A percentile compares a stretch with the other conserved stretches of the same genome.
Conservation (phyloP, 2,329 filamentous ascomycete species). For the Ampelomyces quisqualis region DNA sequence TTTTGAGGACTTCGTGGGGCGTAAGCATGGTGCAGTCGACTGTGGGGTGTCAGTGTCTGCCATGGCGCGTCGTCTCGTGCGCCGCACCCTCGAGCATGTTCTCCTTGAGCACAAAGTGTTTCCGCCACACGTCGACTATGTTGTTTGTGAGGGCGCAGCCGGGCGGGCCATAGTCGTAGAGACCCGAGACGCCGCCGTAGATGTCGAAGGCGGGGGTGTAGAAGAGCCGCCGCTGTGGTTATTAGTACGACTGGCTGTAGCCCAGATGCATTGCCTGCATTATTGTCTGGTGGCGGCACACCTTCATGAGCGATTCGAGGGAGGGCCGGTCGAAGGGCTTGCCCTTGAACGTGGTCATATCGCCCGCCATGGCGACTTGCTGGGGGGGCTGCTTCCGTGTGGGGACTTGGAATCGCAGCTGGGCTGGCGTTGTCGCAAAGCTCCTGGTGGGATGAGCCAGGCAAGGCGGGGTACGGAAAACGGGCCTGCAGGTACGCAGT, state of each 20-base stretch:
- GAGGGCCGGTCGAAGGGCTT: constrained; percentile 80
- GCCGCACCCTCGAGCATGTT: constrained; percentile 74
- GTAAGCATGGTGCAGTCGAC: constrained; percentile 94
- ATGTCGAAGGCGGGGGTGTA: constrained; percentile 95
- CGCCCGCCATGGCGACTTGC: constrained; percentile 30
- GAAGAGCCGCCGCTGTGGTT: constrained; percentile 57
- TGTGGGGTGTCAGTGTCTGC: constrained; percentile 19
- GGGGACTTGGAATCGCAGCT: constrained; percentile 31
- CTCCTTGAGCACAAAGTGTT: constrained; percentile 90
- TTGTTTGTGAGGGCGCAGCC: constrained; percentile 84
- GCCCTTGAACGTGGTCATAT: constrained; percentile 64
- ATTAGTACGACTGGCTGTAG: constrained; percentile 32
- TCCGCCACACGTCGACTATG: constrained; percentile 85
- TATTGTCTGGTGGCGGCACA: no score
- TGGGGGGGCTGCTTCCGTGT: constrained; percentile 33
- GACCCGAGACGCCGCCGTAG: constrained; percentile 82
- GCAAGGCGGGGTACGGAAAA: constrained; percentile 38
- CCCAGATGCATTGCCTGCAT: not conserved
- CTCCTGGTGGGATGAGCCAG: constrained; percentile 34
- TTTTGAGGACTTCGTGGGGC: constrained; percentile 91
- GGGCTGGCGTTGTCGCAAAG: constrained; percentile 38
- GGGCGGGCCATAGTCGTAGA: constrained; percentile 92
- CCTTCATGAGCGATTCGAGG: constrained; percentile 82
- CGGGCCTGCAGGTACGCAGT: constrained; percentile 24
- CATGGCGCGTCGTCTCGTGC: constrained; percentile 12